phyloP scores from a whole-genome alignment of 306 rosid species.

The Notholithocarpus densiflorus region DNA sequence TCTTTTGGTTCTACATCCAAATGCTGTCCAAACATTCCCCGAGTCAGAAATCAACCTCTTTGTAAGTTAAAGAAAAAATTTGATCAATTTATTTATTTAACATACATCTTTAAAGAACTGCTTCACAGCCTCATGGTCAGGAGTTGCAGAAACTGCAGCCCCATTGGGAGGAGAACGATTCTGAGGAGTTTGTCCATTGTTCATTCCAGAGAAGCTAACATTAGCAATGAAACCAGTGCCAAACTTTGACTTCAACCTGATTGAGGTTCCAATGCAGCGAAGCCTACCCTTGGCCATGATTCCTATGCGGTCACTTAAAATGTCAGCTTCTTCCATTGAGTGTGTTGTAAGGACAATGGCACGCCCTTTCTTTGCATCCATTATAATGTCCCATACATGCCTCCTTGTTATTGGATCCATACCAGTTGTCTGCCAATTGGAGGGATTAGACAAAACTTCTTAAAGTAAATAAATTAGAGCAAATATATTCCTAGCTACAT shows the following conservation, averaged over 20 bases:
- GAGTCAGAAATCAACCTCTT: constrained; percentile 27
- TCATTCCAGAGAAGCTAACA: constrained; percentile 52
- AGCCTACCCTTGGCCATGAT: constrained; percentile 96
- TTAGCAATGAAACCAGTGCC: constrained; percentile 78
- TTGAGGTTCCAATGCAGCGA: constrained; percentile 82
- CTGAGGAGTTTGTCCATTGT: constrained; percentile 28
- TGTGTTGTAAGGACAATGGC: constrained; percentile 86
- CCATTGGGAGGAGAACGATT: constrained; percentile 24
- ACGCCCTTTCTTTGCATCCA: constrained; percentile 78
- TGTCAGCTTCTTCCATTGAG: constrained; percentile 98
- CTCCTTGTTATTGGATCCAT: constrained; percentile 97
- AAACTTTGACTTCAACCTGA: constrained; percentile 74
- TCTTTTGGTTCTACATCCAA: constrained; percentile 74
- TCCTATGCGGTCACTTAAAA: constrained; percentile 83
- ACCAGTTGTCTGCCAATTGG: constrained; percentile 68
- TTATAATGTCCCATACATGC: constrained; percentile 89
- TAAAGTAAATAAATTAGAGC: constrained; percentile 16
- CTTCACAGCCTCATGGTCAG: constrained; percentile 55
- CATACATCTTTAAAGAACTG: constrained; percentile 69
- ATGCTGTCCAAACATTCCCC: constrained; percentile 45
- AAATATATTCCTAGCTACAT: constrained; percentile 20
- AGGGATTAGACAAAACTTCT: constrained; percentile 18
- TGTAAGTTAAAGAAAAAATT: constrained; percentile 2
- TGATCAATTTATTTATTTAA: constrained; percentile 20
- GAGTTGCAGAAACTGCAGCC: constrained; percentile 31